Conservation (phyloP, 2,329 filamentous ascomycete species). For the Exutisphaerella laricina region DNA sequence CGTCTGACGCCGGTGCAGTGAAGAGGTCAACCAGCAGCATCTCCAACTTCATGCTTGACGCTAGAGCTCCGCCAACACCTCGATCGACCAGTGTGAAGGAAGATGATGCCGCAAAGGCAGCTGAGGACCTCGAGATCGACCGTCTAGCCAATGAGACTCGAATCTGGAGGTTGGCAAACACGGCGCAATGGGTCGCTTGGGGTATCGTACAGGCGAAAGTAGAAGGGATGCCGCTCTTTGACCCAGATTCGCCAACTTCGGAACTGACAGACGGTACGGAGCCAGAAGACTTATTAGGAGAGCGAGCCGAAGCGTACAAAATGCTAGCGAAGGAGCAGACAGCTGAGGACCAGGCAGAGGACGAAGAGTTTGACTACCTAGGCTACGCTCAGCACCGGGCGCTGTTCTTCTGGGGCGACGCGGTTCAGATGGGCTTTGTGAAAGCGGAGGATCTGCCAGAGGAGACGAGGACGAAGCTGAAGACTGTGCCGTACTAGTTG, state of each 20-base stretch:
- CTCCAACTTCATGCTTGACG: constrained; percentile 72
- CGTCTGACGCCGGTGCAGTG: constrained; percentile 28
- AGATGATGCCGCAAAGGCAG: constrained; percentile 48
- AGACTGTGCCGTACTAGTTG: constrained; percentile 60
- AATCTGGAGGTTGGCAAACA: constrained; percentile 83
- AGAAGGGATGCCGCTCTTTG: constrained; percentile 58
- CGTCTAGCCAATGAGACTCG: constrained; percentile 71
- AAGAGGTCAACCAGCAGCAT: constrained; percentile 38
- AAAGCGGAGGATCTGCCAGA: constrained; percentile 69
- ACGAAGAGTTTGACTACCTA: constrained; percentile 87
- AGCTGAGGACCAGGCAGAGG: constrained; percentile 49
- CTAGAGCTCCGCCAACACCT: constrained; percentile 40
- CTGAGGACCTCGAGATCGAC: constrained; percentile 60
- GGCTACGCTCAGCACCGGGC: constrained; percentile 85
- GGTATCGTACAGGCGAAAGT: constrained; percentile 92
- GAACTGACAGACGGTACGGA: constrained; percentile 23
- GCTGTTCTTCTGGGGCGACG: constrained; percentile 92
- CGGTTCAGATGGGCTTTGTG: constrained; percentile 69
- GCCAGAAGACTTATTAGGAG: constrained; percentile 30
- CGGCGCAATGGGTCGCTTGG: constrained; percentile 90
- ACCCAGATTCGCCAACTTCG: constrained; percentile 19
- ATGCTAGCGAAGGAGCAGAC: constrained; percentile 22
- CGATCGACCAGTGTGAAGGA: constrained; percentile 15
- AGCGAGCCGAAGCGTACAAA: constrained; percentile 26
- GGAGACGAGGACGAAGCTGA: constrained; percentile 58